These are phyloP conservation scores for Pythium graminicola DNA, from an alignment of 352 stramenopile species.

Conservation along the genomic window DNA sequence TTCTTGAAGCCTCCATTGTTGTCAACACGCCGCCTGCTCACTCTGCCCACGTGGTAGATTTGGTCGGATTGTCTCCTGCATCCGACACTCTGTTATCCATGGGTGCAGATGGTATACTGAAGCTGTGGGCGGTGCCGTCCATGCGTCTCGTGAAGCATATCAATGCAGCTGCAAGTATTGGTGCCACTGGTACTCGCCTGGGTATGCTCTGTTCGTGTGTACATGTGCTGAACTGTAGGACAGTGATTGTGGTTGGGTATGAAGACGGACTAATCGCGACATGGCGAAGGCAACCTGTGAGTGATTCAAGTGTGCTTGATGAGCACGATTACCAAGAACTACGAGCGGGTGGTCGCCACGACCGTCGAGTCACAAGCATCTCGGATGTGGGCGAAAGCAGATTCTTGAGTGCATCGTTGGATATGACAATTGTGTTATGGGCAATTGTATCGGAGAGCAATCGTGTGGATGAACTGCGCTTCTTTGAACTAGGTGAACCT, in stretches of 20 bases:
- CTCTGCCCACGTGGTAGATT: slow-evolving; percentile 37
- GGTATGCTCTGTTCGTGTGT: slow-evolving; percentile 35
- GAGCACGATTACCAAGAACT: slow-evolving; percentile 24
- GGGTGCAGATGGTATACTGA: slow-evolving; percentile 50
- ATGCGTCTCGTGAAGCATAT: slow-evolving; percentile 37
- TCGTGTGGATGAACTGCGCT: slow-evolving; percentile 40
- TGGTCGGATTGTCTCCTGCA: neutral
- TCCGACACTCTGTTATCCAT: slow-evolving; percentile 28
- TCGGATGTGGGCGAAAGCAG: slow-evolving; percentile 10
- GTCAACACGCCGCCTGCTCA: slow-evolving; percentile 27
- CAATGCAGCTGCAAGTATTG: slow-evolving; percentile 23
- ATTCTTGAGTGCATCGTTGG: slow-evolving; percentile 48
- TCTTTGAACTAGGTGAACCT: slow-evolving; percentile 53
- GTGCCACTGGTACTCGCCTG: slow-evolving; percentile 20
- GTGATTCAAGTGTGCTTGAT: neutral
- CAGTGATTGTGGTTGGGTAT: slow-evolving; percentile 32
- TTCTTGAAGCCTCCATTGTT: slow-evolving; percentile 11
- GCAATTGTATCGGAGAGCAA: slow-evolving; percentile 16
- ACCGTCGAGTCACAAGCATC: slow-evolving; percentile 37
- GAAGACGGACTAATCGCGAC: slow-evolving; percentile 45
- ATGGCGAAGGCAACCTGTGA: slow-evolving; percentile 23
- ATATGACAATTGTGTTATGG: slow-evolving; percentile 67
- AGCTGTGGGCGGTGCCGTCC: slow-evolving; percentile 42
- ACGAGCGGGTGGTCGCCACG: slow-evolving; percentile 29
- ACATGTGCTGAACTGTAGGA: slow-evolving; percentile 12